Percentiles rank a stretch among this genome's conserved stretches.
phyloP scores from a whole-genome alignment of 768 basidiomycete species.

The Mycena floridula region DNA sequence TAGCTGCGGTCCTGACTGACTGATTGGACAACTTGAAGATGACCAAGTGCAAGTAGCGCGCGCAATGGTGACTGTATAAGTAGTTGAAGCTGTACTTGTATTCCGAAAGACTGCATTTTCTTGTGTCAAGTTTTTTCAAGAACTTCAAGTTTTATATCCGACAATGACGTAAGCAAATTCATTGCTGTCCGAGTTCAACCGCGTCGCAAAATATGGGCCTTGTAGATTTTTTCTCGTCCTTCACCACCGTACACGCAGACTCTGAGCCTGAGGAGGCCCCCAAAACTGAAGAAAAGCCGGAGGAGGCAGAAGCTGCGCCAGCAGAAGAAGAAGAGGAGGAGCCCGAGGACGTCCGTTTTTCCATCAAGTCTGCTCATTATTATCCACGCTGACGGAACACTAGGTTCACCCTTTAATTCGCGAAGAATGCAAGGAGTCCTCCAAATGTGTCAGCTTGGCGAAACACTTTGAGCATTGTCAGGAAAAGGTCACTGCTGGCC shows the following conservation, averaged over 20 bases:
- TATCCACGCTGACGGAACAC: background rate
- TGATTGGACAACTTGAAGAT: too few species aligned
- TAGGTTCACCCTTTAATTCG: conserved; percentile 67
- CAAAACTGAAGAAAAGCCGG: conserved; percentile 32
- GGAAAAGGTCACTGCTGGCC: conserved; percentile 76
- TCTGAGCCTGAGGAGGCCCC: conserved; percentile 15
- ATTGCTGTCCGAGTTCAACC: too few species aligned
- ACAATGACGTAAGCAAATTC: too few species aligned
- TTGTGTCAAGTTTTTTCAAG: too few species aligned
- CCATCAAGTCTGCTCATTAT: background rate
- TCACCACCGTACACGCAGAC: conserved; percentile 39
- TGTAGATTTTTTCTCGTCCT: conserved; percentile 38
- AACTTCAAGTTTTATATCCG: too few species aligned
- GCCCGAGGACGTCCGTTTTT: conserved; percentile 73
- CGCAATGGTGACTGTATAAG: too few species aligned
- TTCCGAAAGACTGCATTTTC: too few species aligned
- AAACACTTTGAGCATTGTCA: conserved; percentile 90
- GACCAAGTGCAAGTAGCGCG: too few species aligned
- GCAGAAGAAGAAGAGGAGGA: conserved; percentile 49
- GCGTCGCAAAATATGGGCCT: too few species aligned
- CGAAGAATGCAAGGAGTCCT: conserved; percentile 65
- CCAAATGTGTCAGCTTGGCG: conserved; percentile 60
- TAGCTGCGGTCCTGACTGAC: too few species aligned
- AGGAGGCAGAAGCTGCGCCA: conserved; percentile 53
- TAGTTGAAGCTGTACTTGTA: too few species aligned